These are phyloP conservation scores for Nematodospora anomalae DNA, from an alignment of 1,139 yeast species.

Conservation along the genomic window DNA sequence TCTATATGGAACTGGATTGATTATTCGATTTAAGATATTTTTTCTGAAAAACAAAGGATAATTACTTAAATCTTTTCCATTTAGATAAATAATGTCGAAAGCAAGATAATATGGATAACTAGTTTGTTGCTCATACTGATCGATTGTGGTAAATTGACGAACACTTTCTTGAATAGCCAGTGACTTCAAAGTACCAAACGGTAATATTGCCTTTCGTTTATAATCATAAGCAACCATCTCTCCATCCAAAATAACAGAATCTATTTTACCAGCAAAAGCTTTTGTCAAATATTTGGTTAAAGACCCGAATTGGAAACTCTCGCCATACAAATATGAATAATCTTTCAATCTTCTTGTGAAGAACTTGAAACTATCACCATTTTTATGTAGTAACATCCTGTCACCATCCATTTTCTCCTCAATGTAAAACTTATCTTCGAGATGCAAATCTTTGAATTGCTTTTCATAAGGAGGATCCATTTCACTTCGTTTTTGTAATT, in stretches of 20 bases:
- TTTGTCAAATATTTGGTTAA: slow-evolving; percentile 55
- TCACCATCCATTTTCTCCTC: slow-evolving; percentile 97
- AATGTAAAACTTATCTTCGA: slow-evolving; percentile 53
- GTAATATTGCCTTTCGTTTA: slow-evolving; percentile 55
- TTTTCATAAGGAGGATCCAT: slow-evolving; percentile 24
- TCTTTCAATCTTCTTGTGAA: slow-evolving; percentile 72
- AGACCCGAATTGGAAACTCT: slow-evolving; percentile 55
- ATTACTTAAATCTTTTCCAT: slow-evolving; percentile 59
- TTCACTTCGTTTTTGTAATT: slow-evolving; percentile 29
- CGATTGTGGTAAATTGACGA: slow-evolving; percentile 40
- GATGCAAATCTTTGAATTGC: slow-evolving; percentile 16
- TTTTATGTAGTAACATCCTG: slow-evolving; percentile 68
- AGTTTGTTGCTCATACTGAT: slow-evolving; percentile 37
- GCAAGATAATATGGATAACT: slow-evolving; percentile 64
- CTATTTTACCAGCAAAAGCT: slow-evolving; percentile 43
- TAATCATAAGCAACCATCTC: slow-evolving; percentile 92
- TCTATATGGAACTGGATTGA: slow-evolving; percentile 49
- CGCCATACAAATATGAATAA: slow-evolving; percentile 74
- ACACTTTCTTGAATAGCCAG: slow-evolving; percentile 61
- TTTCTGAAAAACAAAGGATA: slow-evolving; percentile 59
- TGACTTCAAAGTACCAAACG: slow-evolving; percentile 77
- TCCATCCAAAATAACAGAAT: slow-evolving; percentile 74
- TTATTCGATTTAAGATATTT: slow-evolving; percentile 44
- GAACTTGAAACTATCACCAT: slow-evolving; percentile 51
- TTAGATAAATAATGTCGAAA: slow-evolving; percentile 71